A percentile compares a stretch with the other conserved stretches of the same genome.
phyloP scores from a whole-genome alignment of 2,329 filamentous ascomycete species.

The Botrytis deweyae region DNA sequence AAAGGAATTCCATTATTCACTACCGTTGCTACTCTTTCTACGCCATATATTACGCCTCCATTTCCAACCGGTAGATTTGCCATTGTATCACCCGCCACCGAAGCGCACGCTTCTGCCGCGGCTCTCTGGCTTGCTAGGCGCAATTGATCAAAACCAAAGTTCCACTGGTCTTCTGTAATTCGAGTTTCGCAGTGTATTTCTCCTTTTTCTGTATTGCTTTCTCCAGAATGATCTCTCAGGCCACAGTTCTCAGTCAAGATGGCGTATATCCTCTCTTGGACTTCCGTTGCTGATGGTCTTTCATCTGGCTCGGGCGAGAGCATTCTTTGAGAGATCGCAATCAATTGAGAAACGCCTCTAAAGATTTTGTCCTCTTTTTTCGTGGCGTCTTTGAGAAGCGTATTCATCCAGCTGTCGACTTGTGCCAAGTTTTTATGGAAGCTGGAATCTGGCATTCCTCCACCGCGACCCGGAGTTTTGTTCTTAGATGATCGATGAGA shows the following conservation, averaged over 20 bases:
- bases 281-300: slow-evolving; percentile 52
- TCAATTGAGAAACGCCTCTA: slow-evolving; percentile 51
- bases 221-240: slow-evolving; percentile 20
- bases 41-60: slow-evolving; percentile 31
- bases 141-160: slow-evolving; percentile 35
- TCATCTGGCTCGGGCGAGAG: slow-evolving; percentile 51
- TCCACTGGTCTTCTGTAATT: slow-evolving; percentile 27
- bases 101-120: slow-evolving; percentile 37
- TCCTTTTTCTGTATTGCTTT: not conserved
- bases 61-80: slow-evolving; percentile 24
- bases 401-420: slow-evolving; percentile 66
- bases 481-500: slow-evolving; percentile 66
- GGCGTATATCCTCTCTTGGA: slow-evolving; percentile 53
- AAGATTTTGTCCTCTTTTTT: slow-evolving; percentile 49
- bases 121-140: slow-evolving; percentile 36
- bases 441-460: slow-evolving; percentile 63
- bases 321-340: slow-evolving; percentile 56
- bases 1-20: slow-evolving; percentile 21
- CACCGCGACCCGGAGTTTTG: slow-evolving; percentile 51
- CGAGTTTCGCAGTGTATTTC: slow-evolving; percentile 35
- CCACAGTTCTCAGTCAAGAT: slow-evolving; percentile 45
- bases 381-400: slow-evolving; percentile 57
- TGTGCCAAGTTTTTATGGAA: slow-evolving; percentile 71
- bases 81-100: slow-evolving; percentile 27
- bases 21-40: slow-evolving; percentile 28